Evolutionary conservation across 768 basidiomycete genomes (phyloP).

Genomic region (Russula brevipes): DNA sequence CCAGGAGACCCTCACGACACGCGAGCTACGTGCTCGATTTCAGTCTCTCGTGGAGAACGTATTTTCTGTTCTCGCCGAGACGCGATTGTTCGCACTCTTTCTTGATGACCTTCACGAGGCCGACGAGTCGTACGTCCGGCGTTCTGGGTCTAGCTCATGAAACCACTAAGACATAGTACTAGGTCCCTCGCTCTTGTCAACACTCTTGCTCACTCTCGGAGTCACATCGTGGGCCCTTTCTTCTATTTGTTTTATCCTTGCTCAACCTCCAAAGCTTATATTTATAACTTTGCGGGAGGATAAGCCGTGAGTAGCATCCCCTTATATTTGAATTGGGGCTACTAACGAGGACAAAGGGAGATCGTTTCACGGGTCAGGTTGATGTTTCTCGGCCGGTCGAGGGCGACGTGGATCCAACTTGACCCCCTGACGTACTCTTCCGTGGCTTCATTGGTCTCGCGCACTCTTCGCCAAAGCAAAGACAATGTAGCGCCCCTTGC

Average conservation of each 20-base stretch:
- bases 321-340: background rate
- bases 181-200: constrained; percentile 64
- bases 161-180: constrained; percentile 9
- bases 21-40: constrained; percentile 63
- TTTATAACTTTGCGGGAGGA: constrained; percentile 58
- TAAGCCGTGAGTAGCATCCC: constrained; percentile 36
- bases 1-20: constrained; percentile 50
- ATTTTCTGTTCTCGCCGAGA: constrained; percentile 63
- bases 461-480: constrained; percentile 53
- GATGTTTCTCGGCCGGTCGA: constrained; percentile 54
- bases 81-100: constrained; percentile 63
- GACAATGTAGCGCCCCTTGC: constrained; percentile 53
- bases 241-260: background rate
- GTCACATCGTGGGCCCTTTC: constrained; percentile 49
- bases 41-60: constrained; percentile 67
- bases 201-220: constrained; percentile 58
- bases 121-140: constrained; percentile 50
- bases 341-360: constrained; percentile 25
- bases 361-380: constrained; percentile 46
- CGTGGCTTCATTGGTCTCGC: constrained; percentile 54
- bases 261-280: constrained; percentile 43
- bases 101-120: constrained; percentile 73
- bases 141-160: background rate
- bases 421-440: constrained; percentile 56
- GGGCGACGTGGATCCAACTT: constrained; percentile 62